Base-by-base conservation (phyloP, 805 yeast genomes). In the Zygoascus bituminiphila region DNA sequence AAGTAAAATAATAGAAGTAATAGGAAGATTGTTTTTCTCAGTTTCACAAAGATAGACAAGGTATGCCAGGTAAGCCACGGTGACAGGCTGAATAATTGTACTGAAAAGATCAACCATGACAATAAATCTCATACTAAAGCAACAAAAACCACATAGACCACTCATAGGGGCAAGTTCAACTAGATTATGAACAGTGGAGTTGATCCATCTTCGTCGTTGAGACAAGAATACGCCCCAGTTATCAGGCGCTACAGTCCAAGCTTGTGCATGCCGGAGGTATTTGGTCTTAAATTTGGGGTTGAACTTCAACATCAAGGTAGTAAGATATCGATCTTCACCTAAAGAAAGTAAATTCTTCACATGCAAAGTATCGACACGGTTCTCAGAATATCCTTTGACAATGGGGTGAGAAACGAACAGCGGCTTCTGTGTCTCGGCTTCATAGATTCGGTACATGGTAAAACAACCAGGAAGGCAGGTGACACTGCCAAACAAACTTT, bases 381-480 rank as follows among this genome's bases (percentile, higher is more conserved):
- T 77, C 52, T 76, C 81, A 3, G 76, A 62, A 55, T 78, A 78
- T 42, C 76, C 67, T 54, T 76, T 77, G 15, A 78, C 78, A 52
- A 78, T 70, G 50, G 79, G 77, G 14, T 79, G 78, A 52, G 77
- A 72, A n/a, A 81, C 77, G 56, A 78, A 74, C 47, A 78, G 67
- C 2, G 84, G 84, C 49, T 75, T 76, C 66, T 80, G 78, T 49
- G 71, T 70, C 54, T 73, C 73, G 2, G 79, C 77, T 1, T 78
- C 70, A 57, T 73, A 77, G 50, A 78, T 65, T 42, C 82, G 67
- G 60, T 75, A 78, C 72, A 78, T 73, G 17, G 75, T 65, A 72
- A 78, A 78, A 68, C 84, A 78, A 23, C 84, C 84, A 0, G 84
- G 84, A 52, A 78, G 68, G 70, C 84, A 78, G 4, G 84, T 78